Percentiles rank a stretch among this genome's conserved stretches.
These are phyloP conservation scores for Microcyclosporella mali DNA, from an alignment of 2,329 filamentous ascomycete genomes.

Conservation along the genomic window DNA sequence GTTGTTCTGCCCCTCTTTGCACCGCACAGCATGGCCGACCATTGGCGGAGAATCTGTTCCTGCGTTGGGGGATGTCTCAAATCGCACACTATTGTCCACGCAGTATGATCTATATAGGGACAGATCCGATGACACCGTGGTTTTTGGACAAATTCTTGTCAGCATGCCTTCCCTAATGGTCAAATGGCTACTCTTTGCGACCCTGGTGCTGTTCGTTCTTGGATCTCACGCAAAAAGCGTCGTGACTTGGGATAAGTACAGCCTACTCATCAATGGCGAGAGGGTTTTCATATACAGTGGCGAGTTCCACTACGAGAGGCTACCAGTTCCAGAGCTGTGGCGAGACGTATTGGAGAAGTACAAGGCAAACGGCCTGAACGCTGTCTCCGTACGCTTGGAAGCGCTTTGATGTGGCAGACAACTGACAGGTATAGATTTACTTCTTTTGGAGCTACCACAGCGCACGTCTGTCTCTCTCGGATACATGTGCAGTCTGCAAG, in stretches of 20 bases:
- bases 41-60: too few relatives aligned
- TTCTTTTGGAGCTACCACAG: constrained; percentile 28
- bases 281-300: constrained; percentile 49
- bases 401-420: background rate
- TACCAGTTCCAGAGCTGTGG: constrained; percentile 48
- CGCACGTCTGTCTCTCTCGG: constrained; percentile 5
- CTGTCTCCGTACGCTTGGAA: constrained; percentile 5
- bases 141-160: too few relatives aligned
- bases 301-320: constrained; percentile 50
- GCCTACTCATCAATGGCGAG: constrained; percentile 47
- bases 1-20: too few relatives aligned
- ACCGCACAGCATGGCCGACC: too few relatives aligned
- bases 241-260: constrained; percentile 51
- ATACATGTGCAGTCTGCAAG: too few relatives aligned
- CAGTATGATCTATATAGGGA: too few relatives aligned
- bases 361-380: constrained; percentile 31
- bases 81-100: too few relatives aligned
- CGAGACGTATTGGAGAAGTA: constrained; percentile 48
- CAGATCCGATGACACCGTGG: too few relatives aligned
- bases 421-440: constrained; percentile 13
- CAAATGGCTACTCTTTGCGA: too few relatives aligned
- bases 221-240: constrained; percentile 21
- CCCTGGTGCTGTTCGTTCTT: too few relatives aligned
- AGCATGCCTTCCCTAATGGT: too few relatives aligned
- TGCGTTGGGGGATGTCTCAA: too few relatives aligned